These are phyloP conservation scores for Malassezia dermatis DNA, from an alignment of 1,284 basidiomycete species.

Conservation along the genomic window DNA sequence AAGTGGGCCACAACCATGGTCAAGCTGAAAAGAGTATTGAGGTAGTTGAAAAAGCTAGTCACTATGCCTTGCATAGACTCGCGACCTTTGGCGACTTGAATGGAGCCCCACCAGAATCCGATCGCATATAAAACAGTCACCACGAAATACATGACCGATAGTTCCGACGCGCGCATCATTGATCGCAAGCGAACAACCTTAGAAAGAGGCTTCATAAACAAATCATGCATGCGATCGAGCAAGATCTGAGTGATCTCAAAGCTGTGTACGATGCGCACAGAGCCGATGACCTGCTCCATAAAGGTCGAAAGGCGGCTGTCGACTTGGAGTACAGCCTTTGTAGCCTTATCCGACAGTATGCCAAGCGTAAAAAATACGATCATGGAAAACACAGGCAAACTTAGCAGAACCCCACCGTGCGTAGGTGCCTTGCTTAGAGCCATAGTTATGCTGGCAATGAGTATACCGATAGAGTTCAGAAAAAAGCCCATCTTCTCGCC, in stretches of 20 bases:
- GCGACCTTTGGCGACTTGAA: conserved; percentile 26
- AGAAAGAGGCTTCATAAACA: conserved; percentile 44
- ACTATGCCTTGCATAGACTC: conserved; percentile 25
- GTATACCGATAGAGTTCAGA: conserved; percentile 42
- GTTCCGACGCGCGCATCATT: conserved; percentile 33
- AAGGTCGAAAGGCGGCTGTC: conserved; percentile 49
- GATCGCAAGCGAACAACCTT: conserved; percentile 40
- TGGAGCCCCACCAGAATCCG: conserved; percentile 37
- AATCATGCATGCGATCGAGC: conserved; percentile 43
- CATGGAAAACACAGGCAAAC: conserved; percentile 47
- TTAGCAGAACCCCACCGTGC: conserved; percentile 50
- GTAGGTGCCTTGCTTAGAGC: conserved; percentile 48
- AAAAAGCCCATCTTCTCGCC: conserved; percentile 50
- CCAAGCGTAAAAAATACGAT: conserved; percentile 42
- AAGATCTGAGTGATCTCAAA: conserved; percentile 47
- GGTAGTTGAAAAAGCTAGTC: conserved; percentile 41
- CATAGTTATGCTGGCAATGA: conserved; percentile 46
- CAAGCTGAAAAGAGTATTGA: conserved; percentile 40
- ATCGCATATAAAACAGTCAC: conserved; percentile 29
- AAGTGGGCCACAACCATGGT: conserved; percentile 42
- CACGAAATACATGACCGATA: conserved; percentile 30
- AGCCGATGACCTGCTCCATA: conserved; percentile 50
- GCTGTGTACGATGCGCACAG: conserved; percentile 50
- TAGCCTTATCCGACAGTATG: conserved; percentile 38
- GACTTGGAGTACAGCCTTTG: conserved; percentile 36